Evolutionary conservation across 2,329 filamentous ascomycete species (phyloP).

Genomic region (Metarhizium guizhouense): DNA sequence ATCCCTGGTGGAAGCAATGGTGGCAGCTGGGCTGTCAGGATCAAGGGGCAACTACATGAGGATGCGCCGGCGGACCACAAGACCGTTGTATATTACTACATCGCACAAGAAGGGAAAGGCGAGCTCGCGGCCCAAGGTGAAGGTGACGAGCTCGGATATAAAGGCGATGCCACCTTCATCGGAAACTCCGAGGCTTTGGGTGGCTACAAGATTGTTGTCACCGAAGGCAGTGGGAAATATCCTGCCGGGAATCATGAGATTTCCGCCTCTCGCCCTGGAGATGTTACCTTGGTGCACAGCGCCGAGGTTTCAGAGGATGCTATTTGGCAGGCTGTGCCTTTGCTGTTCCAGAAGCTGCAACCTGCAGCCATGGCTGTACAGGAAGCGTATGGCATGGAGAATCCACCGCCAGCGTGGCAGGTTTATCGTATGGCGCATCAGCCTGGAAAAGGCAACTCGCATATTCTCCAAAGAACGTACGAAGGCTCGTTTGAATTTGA

Average conservation of each 20-base stretch:
- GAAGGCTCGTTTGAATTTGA: conserved; percentile 90
- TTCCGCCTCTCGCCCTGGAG: conserved; percentile 59
- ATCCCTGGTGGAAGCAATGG: conserved; percentile 76
- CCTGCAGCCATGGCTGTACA: conserved; percentile 40
- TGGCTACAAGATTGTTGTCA: conserved; percentile 70
- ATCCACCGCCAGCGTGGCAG: conserved; percentile 77
- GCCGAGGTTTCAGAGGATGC: conserved; percentile 55
- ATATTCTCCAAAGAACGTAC: conserved; percentile 87
- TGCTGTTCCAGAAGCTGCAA: conserved; percentile 46
- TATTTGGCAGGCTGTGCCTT: conserved; percentile 76
- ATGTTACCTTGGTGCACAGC: conserved; percentile 69
- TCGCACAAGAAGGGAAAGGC: conserved; percentile 68
- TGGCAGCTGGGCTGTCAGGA: conserved; percentile 84
- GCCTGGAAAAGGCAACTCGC: conserved; percentile 66
- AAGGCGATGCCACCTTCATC: conserved; percentile 55
- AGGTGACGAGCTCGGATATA: conserved; percentile 40
- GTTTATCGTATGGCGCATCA: conserved; percentile 69
- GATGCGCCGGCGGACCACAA: conserved; percentile 59
- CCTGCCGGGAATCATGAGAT: conserved; percentile 56
- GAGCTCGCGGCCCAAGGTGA: conserved; percentile 49
- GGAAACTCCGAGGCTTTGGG: conserved; percentile 67
- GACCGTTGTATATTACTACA: conserved; percentile 74
- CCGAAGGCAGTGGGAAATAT: conserved; percentile 57
- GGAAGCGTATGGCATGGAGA: conserved; percentile 41
- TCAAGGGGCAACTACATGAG: conserved; percentile 70